Percentiles rank a stretch among this genome's conserved stretches.
Conservation (phyloP, 1,284 basidiomycete species). For the Rugosomyces carneus region DNA sequence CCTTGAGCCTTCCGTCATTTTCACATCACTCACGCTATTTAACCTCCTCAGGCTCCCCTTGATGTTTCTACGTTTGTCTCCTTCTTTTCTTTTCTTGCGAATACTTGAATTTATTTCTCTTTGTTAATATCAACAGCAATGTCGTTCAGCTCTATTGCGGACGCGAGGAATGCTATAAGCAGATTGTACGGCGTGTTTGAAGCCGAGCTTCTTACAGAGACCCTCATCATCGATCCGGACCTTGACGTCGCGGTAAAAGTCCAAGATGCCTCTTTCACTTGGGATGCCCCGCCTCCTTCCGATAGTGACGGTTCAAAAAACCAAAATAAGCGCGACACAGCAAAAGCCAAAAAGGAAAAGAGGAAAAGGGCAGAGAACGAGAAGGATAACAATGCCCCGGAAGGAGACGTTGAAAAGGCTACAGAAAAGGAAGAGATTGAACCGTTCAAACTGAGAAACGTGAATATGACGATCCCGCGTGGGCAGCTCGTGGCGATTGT, state of each 20-base stretch:
- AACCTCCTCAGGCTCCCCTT: constrained; percentile 69
- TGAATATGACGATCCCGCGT: constrained; percentile 61
- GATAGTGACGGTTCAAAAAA: too few species aligned
- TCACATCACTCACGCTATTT: constrained; percentile 82
- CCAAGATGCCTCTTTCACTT: constrained; percentile 69
- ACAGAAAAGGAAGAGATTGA: constrained; percentile 27
- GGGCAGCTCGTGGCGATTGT: constrained; percentile 79
- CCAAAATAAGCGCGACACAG: constrained; percentile 8
- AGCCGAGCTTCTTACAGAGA: constrained; percentile 67
- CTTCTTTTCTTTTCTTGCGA: not conserved
- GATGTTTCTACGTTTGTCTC: constrained; percentile 62
- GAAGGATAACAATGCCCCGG: constrained; percentile 17
- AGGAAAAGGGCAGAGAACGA: constrained; percentile 11
- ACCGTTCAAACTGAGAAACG: constrained; percentile 51
- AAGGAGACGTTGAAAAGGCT: constrained; percentile 17
- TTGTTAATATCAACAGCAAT: too few species aligned
- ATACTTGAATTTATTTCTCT: not conserved
- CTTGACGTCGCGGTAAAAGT: constrained; percentile 61
- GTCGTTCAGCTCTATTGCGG: constrained; percentile 70
- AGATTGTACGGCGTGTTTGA: constrained; percentile 71
- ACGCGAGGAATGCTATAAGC: constrained; percentile 70
- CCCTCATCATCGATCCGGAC: constrained; percentile 40
- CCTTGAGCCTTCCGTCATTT: constrained; percentile 68
- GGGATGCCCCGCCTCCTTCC: constrained; percentile 75
- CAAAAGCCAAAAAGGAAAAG: not conserved